Evolutionary conservation across 352 stramenopile species (phyloP), one percentile per base, ranked within the genome.

Genomic region (Phytopythium oedochilum): DNA sequence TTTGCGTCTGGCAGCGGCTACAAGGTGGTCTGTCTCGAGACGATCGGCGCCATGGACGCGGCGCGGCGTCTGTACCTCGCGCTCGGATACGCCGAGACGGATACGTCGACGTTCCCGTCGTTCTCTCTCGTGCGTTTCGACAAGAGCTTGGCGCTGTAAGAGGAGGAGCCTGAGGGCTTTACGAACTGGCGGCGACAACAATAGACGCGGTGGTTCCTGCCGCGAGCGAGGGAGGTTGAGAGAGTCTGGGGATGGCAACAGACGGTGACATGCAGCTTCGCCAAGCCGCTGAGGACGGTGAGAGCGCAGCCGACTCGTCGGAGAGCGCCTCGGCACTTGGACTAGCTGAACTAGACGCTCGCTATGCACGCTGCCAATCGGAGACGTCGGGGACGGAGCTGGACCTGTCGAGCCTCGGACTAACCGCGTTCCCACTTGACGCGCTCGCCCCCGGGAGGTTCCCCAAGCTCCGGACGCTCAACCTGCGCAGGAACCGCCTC

Each of bases 101-200:
- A 34, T 20, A 55, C 50, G 18, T 51, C 45, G 42, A 70, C 28
- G 49, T 70, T 65, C 54, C 44, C 62, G 44, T 79, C 64, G 15
- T 89, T 87, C 57, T 74, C 68, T 25, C 67, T 89, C 22, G 69
- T 89, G 29, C 64, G 65, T 39, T 87, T 89, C 53, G 56, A 66
- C 26, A 83, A 83, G 64, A 46, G 32, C 32, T 11, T 36, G 32
- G 7, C 32, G 32, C 5, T 9, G 29, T 32, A 9, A 32, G 29
- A 5, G 5, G 29, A 32, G n/a, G n/a, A n/a, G n/a, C n/a, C n/a
- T n/a, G n/a, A n/a, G n/a, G n/a, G n/a, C n/a, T n/a, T n/a, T n/a
- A n/a, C n/a, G n/a, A n/a, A n/a, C n/a, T n/a, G n/a, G n/a, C n/a
- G n/a, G n/a, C n/a, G 29, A 32, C 12, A 6, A 39, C 34, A 39